These are phyloP conservation scores for Pichia terricola DNA, from an alignment of 1,139 yeast species.

Conservation along the genomic window DNA sequence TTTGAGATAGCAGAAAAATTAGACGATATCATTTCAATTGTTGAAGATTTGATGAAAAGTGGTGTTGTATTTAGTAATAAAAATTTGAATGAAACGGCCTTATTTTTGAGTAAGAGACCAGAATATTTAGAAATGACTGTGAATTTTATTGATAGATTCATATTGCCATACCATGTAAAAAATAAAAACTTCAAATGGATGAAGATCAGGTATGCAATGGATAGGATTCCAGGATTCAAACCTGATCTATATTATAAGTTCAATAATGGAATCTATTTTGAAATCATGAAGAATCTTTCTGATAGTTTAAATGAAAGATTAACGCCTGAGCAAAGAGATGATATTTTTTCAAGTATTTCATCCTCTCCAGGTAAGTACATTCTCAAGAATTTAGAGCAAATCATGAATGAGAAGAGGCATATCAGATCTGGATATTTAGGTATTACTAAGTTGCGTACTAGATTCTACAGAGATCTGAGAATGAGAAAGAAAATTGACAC, in stretches of 20 bases:
- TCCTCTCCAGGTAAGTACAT: slow-evolving; percentile 12
- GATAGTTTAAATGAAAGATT: slow-evolving; percentile 7
- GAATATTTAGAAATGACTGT: slow-evolving; percentile 27
- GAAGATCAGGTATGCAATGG: slow-evolving; percentile 15
- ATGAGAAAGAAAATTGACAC: slow-evolving; percentile 1
- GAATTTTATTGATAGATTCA: slow-evolving; percentile 28
- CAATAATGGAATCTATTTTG: slow-evolving; percentile 39
- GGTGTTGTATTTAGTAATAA: slow-evolving; percentile 31
- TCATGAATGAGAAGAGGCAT: slow-evolving; percentile 7
- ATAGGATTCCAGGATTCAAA: slow-evolving; percentile 14
- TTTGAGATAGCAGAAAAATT: slow-evolving; percentile 18
- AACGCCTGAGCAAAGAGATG: slow-evolving; percentile 6
- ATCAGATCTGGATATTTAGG: slow-evolving; percentile 8
- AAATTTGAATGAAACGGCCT: slow-evolving; percentile 32
- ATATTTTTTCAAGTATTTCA: slow-evolving; percentile 8
- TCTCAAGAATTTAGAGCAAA: slow-evolving; percentile 13
- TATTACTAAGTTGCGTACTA: slow-evolving; percentile 4
- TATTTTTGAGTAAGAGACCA: slow-evolving; percentile 21
- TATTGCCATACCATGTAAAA: slow-evolving; percentile 29
- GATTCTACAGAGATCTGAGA: slow-evolving; percentile 5
- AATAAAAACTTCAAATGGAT: slow-evolving; percentile 14
- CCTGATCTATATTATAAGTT: slow-evolving; percentile 20
- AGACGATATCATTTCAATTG: slow-evolving; percentile 20
- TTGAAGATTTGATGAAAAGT: slow-evolving; percentile 24
- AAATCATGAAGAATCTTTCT: slow-evolving; percentile 27